Conservation (phyloP, 2,329 filamentous ascomycete species). For the Hirsutella rhossiliensis region DNA sequence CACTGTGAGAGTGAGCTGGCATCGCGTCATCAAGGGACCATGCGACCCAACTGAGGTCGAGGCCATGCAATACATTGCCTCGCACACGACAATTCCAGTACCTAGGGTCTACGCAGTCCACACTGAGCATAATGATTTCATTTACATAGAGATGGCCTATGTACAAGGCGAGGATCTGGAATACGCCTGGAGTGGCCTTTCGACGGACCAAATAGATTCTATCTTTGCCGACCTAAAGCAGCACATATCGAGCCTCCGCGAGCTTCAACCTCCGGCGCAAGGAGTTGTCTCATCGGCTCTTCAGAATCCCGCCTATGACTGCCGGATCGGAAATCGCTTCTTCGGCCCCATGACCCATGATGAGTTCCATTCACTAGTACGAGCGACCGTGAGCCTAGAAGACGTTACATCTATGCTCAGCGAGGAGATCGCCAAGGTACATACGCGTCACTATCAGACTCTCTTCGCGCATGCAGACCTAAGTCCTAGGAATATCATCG, state of each 20-base stretch:
- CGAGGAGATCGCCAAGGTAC: conserved; percentile 11
- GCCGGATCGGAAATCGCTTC: conserved; percentile 12
- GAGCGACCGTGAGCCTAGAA: conserved; percentile 10
- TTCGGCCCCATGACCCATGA: conserved; percentile 12
- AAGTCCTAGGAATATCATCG: conserved; percentile 14
- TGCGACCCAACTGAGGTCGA: conserved; percentile 15
- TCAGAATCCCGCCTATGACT: conserved; percentile 12
- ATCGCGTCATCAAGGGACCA: conserved; percentile 18
- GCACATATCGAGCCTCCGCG: conserved; percentile 10
- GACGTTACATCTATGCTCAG: conserved; percentile 11
- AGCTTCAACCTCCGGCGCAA: conserved; percentile 10
- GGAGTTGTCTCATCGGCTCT: conserved; percentile 13
- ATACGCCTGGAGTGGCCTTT: conserved; percentile 9
- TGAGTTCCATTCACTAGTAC: conserved; percentile 14
- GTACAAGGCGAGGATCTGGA: conserved; percentile 9
- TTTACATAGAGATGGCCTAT: conserved; percentile 17
- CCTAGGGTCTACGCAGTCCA: conserved; percentile 14
- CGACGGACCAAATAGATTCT: conserved; percentile 7
- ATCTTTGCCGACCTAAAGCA: conserved; percentile 12
- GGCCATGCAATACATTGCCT: conserved; percentile 16
- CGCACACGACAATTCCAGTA: conserved; percentile 14
- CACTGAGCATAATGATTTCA: conserved; percentile 1
- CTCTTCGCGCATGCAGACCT: conserved; percentile 16
- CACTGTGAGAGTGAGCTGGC: conserved; percentile 13
- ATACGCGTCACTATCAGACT: conserved; percentile 10